Evolutionary conservation across 345 rosid genomes (phyloP).

Genomic region (Toxicodendron radicans): DNA sequence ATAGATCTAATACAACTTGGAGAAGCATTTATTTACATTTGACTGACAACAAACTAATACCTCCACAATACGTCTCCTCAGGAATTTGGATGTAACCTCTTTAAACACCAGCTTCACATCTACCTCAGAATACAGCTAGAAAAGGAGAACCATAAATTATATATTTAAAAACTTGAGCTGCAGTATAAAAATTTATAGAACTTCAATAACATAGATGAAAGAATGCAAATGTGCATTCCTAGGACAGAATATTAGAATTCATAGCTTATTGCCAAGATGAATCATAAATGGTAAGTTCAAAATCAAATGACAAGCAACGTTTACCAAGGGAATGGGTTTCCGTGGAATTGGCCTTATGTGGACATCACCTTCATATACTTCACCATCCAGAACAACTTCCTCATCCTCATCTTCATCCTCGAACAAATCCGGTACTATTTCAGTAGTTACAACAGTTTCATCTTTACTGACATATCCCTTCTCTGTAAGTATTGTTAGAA

Average conservation of each 20-base stretch:
- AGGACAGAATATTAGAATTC: background rate
- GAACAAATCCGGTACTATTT: conserved; percentile 60
- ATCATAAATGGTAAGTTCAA: background rate
- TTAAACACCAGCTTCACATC: conserved; percentile 99
- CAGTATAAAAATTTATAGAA: conserved; percentile 4
- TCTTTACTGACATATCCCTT: conserved; percentile 80
- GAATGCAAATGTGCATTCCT: background rate
- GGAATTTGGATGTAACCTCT: conserved; percentile 84
- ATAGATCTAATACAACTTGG: background rate
- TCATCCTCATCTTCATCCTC: conserved; percentile 98
- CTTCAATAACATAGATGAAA: conserved; percentile 7
- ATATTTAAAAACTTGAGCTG: conserved; percentile 20
- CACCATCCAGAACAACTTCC: conserved; percentile 95
- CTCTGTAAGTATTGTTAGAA: conserved; percentile 75
- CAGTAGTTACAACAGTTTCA: conserved; percentile 47
- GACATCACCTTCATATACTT: conserved; percentile 97
- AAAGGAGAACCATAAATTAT: conserved; percentile 24
- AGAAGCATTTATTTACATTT: conserved; percentile 5
- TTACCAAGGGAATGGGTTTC: conserved; percentile 73
- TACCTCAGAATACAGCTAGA: conserved; percentile 78
- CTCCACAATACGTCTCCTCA: conserved; percentile 91
- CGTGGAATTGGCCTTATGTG: conserved; percentile 84
- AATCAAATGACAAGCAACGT: conserved; percentile 17
- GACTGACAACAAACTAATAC: conserved; percentile 36
- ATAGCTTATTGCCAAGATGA: background rate